These are phyloP conservation scores for Capillidium heterosporum DNA, from an alignment of 371 early-diverging fungal genomes.

Conservation along the genomic window DNA sequence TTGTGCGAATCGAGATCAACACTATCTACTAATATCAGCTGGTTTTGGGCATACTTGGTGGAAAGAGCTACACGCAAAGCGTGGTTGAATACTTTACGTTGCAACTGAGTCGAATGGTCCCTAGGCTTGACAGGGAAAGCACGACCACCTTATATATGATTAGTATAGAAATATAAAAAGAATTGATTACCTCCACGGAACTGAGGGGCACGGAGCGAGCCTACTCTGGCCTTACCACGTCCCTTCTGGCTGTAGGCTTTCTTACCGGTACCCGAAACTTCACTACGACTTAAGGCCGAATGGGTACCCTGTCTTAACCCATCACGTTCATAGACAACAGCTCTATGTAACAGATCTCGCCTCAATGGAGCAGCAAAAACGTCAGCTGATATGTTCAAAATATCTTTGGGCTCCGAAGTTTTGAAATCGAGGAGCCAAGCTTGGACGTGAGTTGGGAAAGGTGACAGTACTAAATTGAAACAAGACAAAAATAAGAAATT, in stretches of 20 bases:
- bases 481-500: too few species aligned
- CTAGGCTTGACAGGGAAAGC: conserved; percentile 74
- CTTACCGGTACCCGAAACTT: conserved; percentile 65
- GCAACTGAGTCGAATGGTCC: conserved; percentile 62
- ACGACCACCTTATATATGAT: conserved; percentile 31
- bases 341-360: conserved; percentile 67
- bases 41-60: conserved; percentile 77
- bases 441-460: conserved; percentile 32
- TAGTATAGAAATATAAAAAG: neutral
- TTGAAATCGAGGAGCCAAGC: conserved; percentile 68
- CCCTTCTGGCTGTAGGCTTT: conserved; percentile 84
- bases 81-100: conserved; percentile 61
- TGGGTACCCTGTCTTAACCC: conserved; percentile 71
- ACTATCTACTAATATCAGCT: conserved; percentile 66
- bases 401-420: conserved; percentile 46
- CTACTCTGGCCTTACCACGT: conserved; percentile 76
- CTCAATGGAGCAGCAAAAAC: conserved; percentile 74
- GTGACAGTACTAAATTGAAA: conserved; percentile 3
- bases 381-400: conserved; percentile 48
- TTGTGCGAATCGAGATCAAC: conserved; percentile 30
- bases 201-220: conserved; percentile 72
- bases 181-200: conserved; percentile 53
- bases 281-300: conserved; percentile 56
- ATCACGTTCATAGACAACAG: conserved; percentile 71
- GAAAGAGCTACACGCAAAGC: conserved; percentile 73